Evolutionary conservation across 371 early-diverging fungal genomes (phyloP), one percentile per base, ranked within the genome.

Genomic region (Sanchytrium tribonematis): DNA sequence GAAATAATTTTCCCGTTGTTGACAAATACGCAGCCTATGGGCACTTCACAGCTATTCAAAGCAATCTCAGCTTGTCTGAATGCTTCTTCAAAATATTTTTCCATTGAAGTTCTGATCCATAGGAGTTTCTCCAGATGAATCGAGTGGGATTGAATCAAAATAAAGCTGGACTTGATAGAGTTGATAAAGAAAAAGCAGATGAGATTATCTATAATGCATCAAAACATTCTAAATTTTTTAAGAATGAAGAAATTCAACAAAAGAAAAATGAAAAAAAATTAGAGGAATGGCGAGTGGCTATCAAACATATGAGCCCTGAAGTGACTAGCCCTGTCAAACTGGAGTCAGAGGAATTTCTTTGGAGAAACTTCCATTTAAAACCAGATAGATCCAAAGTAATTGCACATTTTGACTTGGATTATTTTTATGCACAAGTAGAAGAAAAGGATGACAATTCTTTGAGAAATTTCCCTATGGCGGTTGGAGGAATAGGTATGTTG

Each of bases 21-120:
- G 0, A 97, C 91, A 78, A 96, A 85, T 0, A 96, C 91, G 74
- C 98, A 98, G n/a, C 98, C 99, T 1, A 98, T 95, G 1, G 99
- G 99, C 0, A 98, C 97, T 80, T 98, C 99, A 2, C 84, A 78
- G 29, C 78, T 77, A 1, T 83, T 78, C 68, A 86, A 86, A 0
- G 97, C 98, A 72, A 90, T 89, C 71, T 90, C 72, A 1, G 93
- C 93, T 83, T 73, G 31, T 66, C 68, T 32, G 30, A 75, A 68
- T 2, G 77, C 77, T 32, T 73, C 70, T 22, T 74, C 69, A 72
- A 77, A 72, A 69, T 69, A 75, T 16, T n/a, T 48, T 48, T 48
- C 48, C n/a, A n/a, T n/a, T n/a, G n/a, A n/a, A n/a, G n/a, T n/a
- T n/a, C n/a, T n/a, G n/a, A n/a, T n/a, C n/a, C n/a, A n/a, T n/a